phyloP scores from a whole-genome alignment of 2,329 filamentous ascomycete genomes.

The Colletotrichum tamarilloi region DNA sequence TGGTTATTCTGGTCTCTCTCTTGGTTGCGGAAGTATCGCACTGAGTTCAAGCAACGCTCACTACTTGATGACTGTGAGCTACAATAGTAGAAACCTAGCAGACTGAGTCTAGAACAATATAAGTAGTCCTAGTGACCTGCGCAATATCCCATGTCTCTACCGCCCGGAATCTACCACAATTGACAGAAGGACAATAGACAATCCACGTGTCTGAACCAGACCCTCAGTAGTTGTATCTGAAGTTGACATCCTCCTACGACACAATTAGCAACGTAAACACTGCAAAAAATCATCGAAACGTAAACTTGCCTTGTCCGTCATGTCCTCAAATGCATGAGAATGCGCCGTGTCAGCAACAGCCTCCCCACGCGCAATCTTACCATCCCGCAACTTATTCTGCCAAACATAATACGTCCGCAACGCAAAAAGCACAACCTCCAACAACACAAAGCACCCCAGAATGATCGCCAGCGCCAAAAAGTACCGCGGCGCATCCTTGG shows the following conservation, averaged over 20 bases:
- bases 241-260: constrained; percentile 24
- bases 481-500: constrained; percentile 48
- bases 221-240: constrained; percentile 14
- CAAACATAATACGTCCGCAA: constrained; percentile 24
- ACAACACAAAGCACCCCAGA: constrained; percentile 13
- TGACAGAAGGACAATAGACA: background rate
- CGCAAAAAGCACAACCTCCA: constrained; percentile 8
- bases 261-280: background rate
- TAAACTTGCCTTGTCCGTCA: constrained; percentile 70
- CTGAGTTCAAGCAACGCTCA: background rate
- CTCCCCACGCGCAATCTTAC: constrained; percentile 18
- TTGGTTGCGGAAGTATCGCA: background rate
- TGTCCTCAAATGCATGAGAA: constrained; percentile 68
- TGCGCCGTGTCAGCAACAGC: constrained; percentile 11
- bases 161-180: background rate
- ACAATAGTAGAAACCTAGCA: background rate
- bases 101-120: background rate
- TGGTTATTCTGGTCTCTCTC: background rate
- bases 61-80: background rate
- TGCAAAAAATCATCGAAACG: constrained; percentile 66
- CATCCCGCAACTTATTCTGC: constrained; percentile 25
- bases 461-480: constrained; percentile 15
- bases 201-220: background rate
- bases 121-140: background rate
- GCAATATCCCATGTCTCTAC: background rate